phyloP scores from a whole-genome alignment of 108 stramenopile genomes.

The Pseudonitzschia delicatissima region DNA sequence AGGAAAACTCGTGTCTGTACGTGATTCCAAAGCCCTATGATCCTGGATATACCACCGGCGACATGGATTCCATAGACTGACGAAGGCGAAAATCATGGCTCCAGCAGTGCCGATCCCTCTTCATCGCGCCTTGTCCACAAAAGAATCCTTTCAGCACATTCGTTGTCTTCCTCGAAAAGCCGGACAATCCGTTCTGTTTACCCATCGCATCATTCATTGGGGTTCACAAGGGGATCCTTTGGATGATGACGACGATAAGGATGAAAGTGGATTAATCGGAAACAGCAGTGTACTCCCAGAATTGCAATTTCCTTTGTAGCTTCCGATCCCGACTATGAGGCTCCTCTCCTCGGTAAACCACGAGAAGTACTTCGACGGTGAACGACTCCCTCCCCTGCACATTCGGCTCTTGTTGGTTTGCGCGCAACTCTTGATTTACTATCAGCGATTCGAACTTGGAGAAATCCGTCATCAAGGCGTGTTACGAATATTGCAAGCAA shows the following conservation, averaged over 20 bases:
- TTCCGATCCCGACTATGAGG: constrained; percentile 60
- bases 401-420: constrained; percentile 73
- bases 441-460: constrained; percentile 66
- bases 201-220: constrained; percentile 78
- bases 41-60: constrained; percentile 67
- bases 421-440: constrained; percentile 71
- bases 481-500: constrained; percentile 62
- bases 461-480: constrained; percentile 40
- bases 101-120: constrained; percentile 46
- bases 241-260: background rate
- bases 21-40: constrained; percentile 66
- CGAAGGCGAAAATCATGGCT: background rate
- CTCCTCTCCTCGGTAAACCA: constrained; percentile 39
- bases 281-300: constrained; percentile 26
- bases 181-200: constrained; percentile 63
- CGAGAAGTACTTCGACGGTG: background rate
- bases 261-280: background rate
- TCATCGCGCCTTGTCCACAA: constrained; percentile 48
- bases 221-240: constrained; percentile 54
- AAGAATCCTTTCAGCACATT: constrained; percentile 71
- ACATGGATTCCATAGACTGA: constrained; percentile 26
- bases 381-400: constrained; percentile 46
- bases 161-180: constrained; percentile 57
- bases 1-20: constrained; percentile 67
- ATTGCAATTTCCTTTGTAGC: constrained; percentile 76